A percentile compares a stretch with the other conserved stretches of the same genome.
These are phyloP conservation scores for Phytophthora citrophthora DNA, from an alignment of 352 stramenopile genomes.

Conservation along the genomic window DNA sequence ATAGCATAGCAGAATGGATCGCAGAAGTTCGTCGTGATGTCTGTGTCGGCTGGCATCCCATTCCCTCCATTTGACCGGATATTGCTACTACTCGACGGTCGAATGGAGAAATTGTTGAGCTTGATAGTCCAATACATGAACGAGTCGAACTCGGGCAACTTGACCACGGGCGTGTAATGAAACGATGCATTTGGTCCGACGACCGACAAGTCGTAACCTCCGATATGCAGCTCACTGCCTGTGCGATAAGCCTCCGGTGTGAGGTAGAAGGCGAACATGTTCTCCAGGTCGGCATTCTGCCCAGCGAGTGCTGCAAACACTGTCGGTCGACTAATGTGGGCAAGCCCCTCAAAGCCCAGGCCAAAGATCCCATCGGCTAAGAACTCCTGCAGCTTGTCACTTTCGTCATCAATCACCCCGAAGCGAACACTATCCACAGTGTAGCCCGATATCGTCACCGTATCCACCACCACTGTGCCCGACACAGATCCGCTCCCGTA, in stretches of 20 bases:
- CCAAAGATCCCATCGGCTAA: constrained; percentile 90
- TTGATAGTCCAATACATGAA: constrained; percentile 90
- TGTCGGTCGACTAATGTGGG: constrained; percentile 87
- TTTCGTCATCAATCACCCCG: constrained; percentile 73
- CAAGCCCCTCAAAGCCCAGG: constrained; percentile 85
- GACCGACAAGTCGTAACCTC: constrained; percentile 84
- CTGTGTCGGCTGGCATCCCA: neutral
- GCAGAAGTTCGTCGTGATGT: constrained; percentile 61
- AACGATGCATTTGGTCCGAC: constrained; percentile 85
- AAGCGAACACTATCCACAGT: constrained; percentile 80
- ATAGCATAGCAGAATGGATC: constrained; percentile 86
- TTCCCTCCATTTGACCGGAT: neutral
- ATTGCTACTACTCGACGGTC: constrained; percentile 3
- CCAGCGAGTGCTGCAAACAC: constrained; percentile 73
- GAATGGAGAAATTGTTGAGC: constrained; percentile 66
- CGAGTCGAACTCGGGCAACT: constrained; percentile 75
- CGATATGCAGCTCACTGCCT: constrained; percentile 84
- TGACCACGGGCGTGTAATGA: constrained; percentile 89
- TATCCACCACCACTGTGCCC: constrained; percentile 81
- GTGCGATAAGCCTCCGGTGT: constrained; percentile 73
- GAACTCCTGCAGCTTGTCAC: constrained; percentile 77
- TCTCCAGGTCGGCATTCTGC: constrained; percentile 73
- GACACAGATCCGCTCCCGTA: constrained; percentile 85
- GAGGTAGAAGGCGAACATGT: constrained; percentile 92
- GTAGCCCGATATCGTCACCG: constrained; percentile 71